phyloP scores from a whole-genome alignment of 116 monocot genomes.

The Trichopus zeylanicus region DNA sequence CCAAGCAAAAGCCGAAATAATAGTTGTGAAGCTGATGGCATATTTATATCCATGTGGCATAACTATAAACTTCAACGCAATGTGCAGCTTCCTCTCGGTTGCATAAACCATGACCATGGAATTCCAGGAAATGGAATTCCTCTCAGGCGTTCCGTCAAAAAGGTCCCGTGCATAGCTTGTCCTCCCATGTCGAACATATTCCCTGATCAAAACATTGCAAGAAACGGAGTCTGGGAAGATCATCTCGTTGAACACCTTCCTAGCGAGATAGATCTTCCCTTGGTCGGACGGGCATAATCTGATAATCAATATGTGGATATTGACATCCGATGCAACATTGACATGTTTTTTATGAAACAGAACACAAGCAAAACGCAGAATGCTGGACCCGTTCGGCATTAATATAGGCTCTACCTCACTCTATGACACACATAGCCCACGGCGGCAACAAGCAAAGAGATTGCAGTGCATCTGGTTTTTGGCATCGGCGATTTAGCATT shows the following conservation, averaged over 20 bases:
- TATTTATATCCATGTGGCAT: constrained; percentile 11
- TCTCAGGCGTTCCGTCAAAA: constrained; percentile 6
- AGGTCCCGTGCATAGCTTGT: constrained; percentile 1
- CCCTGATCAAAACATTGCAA: constrained; percentile 5
- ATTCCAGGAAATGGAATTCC: constrained; percentile 11
- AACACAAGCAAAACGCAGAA: too few species aligned
- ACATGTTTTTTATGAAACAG: too few species aligned
- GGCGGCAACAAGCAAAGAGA: too few species aligned
- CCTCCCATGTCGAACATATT: background rate
- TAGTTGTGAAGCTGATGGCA: constrained; percentile 5
- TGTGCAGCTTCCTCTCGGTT: background rate
- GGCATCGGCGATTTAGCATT: too few species aligned
- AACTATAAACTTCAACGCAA: constrained; percentile 6
- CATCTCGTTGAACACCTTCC: constrained; percentile 2
- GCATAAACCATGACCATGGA: constrained; percentile 16
- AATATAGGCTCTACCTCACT: too few species aligned
- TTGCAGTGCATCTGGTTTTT: too few species aligned
- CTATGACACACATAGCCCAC: too few species aligned
- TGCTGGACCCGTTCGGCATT: too few species aligned
- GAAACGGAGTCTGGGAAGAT: background rate
- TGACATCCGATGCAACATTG: too few species aligned
- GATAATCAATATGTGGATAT: too few species aligned
- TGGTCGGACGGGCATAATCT: background rate
- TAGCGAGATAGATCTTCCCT: background rate
- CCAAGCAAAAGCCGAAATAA: constrained; percentile 7